Base-by-base conservation (phyloP, 768 basidiomycete genomes). In the Leccinum ochraceum region DNA sequence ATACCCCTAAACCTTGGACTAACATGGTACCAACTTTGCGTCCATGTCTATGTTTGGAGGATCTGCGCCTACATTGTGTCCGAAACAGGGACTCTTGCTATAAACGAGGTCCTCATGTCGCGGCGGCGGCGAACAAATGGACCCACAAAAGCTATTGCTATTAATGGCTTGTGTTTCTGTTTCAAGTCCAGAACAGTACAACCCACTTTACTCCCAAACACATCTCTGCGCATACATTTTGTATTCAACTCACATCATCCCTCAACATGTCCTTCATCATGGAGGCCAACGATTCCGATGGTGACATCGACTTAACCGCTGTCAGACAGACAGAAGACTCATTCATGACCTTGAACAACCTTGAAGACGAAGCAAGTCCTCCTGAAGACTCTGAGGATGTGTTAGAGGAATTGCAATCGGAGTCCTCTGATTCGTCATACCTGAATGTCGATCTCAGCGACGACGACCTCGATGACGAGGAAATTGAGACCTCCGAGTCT, bases 21-120 rank as follows among this genome's bases (percentile, higher is more conserved):
- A 57, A 64, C 39, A 56, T 56, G 61, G 69, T 61, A 39, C 24
- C 34, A 44, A 37, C 54, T 65, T 71, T 70, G 67, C 69, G 69
- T 39, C 37, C 57, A 63, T 65, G 58, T n/a, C 67, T 46, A 58
- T 61, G 37, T 67, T 60, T 63, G 69, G 60, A 58, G 6, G 62
- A 61, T 69, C 6, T 11, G 57, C 60, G 58, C 37, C 36, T 14
- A 17, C 53, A 39, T 44, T 22, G 9, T 56, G 39, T n/a, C 4
- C 6, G 8, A 20, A 28, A 5, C 34, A 55, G 46, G 55, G 56
- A 13, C 2, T 3, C 46, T 36, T 6, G 42, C 13, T 52, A 9
- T 46, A 52, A 11, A 46, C 16, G 36, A 14, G 9, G n/a, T 42
- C 63, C 63, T 60, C 57, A 7, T 62, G 28, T 28, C 26, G 26